These are phyloP conservation scores for Tanacetum coccineum DNA, from an alignment of 129 eudicot species.

Conservation along the genomic window DNA sequence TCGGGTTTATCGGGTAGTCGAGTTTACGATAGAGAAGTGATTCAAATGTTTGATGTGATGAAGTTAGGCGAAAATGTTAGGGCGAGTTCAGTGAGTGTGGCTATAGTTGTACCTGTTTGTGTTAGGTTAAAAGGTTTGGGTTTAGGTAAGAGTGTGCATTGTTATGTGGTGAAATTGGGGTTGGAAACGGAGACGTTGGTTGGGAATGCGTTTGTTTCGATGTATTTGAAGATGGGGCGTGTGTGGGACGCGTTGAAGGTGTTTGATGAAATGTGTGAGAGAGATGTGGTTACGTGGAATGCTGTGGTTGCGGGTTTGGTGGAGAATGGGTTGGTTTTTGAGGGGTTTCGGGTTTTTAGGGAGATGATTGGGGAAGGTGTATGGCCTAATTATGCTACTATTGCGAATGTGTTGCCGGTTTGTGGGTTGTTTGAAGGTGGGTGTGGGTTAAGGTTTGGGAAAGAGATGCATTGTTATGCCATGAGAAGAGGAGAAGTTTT, in stretches of 20 bases:
- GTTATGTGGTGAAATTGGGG: conserved; percentile 56
- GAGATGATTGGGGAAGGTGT: conserved; percentile 51
- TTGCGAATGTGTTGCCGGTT: conserved; percentile 63
- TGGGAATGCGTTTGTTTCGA: conserved; percentile 72
- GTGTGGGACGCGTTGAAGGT: conserved; percentile 41
- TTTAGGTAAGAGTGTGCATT: conserved; percentile 65
- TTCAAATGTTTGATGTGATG: conserved; percentile 46
- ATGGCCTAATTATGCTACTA: conserved; percentile 70
- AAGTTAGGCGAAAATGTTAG: conserved; percentile 26
- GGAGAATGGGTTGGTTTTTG: conserved; percentile 56
- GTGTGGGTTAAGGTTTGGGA: conserved; percentile 41
- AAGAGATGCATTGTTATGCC: conserved; percentile 58
- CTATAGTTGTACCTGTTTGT: conserved; percentile 72
- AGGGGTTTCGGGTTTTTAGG: conserved; percentile 54
- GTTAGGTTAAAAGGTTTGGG: conserved; percentile 43
- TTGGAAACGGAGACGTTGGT: conserved; percentile 59
- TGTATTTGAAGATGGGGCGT: conserved; percentile 75
- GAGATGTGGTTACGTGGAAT: conserved; percentile 86
- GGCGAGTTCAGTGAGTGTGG: conserved; percentile 59
- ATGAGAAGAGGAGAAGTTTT: conserved; percentile 45
- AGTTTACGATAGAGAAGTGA: conserved; percentile 51
- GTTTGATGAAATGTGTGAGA: conserved; percentile 52
- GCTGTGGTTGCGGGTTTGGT: conserved; percentile 75
- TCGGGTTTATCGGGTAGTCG: conserved; percentile 68
- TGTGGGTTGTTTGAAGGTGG: conserved; percentile 40